phyloP scores from a whole-genome alignment of 2,329 filamentous ascomycete species.

The Aspergillus pseudonomiae region DNA sequence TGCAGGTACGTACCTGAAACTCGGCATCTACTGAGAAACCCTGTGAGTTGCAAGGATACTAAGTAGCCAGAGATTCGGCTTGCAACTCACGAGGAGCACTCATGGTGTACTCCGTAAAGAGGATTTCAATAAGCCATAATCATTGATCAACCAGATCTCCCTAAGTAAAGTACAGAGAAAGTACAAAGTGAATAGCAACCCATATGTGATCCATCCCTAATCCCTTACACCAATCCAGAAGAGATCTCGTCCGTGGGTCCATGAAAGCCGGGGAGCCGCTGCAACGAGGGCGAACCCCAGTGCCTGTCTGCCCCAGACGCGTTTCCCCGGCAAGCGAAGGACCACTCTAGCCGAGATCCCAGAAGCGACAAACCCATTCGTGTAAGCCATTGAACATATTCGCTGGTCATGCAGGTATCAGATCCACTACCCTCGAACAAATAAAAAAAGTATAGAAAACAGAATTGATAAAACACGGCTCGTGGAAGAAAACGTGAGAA shows the following conservation, averaged over 20 bases:
- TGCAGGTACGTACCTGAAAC: neutral
- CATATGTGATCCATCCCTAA: constrained; percentile 6
- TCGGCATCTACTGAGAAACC: too few species aligned
- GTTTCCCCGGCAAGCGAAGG: neutral
- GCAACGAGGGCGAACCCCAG: neutral
- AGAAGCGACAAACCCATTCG: constrained; percentile 22
- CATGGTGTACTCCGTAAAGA: neutral
- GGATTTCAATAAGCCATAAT: neutral
- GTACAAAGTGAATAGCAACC: constrained; percentile 1
- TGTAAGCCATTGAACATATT: constrained; percentile 23
- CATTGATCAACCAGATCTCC: neutral
- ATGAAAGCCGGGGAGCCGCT: neutral
- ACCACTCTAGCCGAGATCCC: constrained; percentile 2
- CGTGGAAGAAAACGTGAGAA: constrained; percentile 10
- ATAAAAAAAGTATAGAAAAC: neutral
- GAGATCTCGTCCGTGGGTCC: constrained; percentile 2
- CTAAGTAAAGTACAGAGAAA: constrained; percentile 7
- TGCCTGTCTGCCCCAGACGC: neutral
- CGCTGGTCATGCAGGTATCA: constrained; percentile 20
- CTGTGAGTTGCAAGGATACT: too few species aligned
- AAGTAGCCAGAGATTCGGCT: too few species aligned
- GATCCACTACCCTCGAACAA: constrained; percentile 14
- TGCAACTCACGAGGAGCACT: too few species aligned
- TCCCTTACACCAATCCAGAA: constrained; percentile 17
- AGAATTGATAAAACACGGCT: constrained; percentile 4